Evolutionary conservation across 257 asterid species (phyloP), one percentile per base, ranked within the genome.

Genomic region (Apocynum venetum): DNA sequence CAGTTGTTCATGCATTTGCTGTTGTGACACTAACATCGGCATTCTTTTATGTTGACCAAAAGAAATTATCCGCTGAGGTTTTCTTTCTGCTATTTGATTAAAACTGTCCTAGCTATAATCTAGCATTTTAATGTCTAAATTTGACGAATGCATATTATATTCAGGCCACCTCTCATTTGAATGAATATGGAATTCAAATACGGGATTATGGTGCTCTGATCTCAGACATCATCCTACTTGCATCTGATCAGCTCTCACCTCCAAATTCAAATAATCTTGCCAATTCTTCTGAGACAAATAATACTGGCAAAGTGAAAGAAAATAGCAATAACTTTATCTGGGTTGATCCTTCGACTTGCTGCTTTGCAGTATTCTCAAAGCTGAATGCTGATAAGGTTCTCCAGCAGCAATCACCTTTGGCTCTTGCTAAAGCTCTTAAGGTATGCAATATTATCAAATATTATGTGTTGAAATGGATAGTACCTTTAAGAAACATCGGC

Each of bases 1-100:
- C 98, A 3, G 97, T 96, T 78, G 97, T 89, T 84, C 97, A 96
- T 84, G 94, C 98, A 63, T 96, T 85, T 83, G 98, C 97, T 74
- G 87, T 91, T 70, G 97, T 96, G 71, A 96, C 99, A 11, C 81
- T 77, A 68, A 71, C 81, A 64, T 87, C 94, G 12, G 93, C 99
- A 78, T 96, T 89, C 87, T 85, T 96, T 72, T 96, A 96, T 79
- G 99, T 91, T 77, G 98, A 93, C 88, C 86, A 80, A 78, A 86
- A 82, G 81, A 96, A 96, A 85, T 55, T 93, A 77, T 85, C 97
- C 65, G 75, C 96, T 66, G 94, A 96, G 99, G 99, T 96, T 83
- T 78, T 56, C 71, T 46, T 53, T 35, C 10, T 69, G n/a, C 25
- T 19, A 66, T 57, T 43, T 79, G 57, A 76, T 77, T 76, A 25